phyloP scores from a whole-genome alignment of 2,329 filamentous ascomycete genomes.

The Colletotrichum magnum region DNA sequence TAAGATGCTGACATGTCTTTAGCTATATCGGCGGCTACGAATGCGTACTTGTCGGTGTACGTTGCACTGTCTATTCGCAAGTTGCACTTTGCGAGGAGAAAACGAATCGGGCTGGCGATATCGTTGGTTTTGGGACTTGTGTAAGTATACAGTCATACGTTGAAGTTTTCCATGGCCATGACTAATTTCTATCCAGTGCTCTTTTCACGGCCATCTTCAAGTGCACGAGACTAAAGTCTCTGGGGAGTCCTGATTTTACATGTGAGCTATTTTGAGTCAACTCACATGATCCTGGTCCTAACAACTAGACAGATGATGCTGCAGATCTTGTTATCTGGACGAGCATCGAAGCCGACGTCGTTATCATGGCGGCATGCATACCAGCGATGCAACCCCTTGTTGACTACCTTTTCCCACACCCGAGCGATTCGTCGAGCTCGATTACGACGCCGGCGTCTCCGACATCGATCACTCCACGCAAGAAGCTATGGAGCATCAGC shows the following conservation, averaged over 20 bases:
- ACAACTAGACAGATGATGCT: conserved; percentile 10
- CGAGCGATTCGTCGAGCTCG: neutral
- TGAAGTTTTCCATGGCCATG: neutral
- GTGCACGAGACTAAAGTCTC: conserved; percentile 52
- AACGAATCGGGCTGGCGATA: conserved; percentile 55
- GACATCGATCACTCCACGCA: neutral
- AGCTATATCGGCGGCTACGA: conserved; percentile 34
- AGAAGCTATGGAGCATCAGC: neutral
- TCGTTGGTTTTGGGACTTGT: conserved; percentile 52
- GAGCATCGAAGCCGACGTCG: conserved; percentile 50
- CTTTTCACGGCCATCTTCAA: conserved; percentile 49
- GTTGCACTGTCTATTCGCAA: conserved; percentile 53
- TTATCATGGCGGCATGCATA: conserved; percentile 53
- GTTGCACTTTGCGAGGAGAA: conserved; percentile 54
- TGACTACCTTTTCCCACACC: conserved; percentile 17
- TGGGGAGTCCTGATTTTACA: conserved; percentile 44
- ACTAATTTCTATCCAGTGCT: conserved; percentile 36
- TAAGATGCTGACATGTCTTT: neutral
- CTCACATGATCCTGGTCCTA: neutral
- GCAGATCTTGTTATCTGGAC: conserved; percentile 35
- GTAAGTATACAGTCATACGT: neutral
- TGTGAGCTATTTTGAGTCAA: conserved; percentile 41
- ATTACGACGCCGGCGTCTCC: neutral
- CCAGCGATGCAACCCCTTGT: conserved; percentile 50
- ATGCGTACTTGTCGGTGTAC: conserved; percentile 59